Evolutionary conservation across 441 rosid species (phyloP).

Genomic region (Sinapis alba): DNA sequence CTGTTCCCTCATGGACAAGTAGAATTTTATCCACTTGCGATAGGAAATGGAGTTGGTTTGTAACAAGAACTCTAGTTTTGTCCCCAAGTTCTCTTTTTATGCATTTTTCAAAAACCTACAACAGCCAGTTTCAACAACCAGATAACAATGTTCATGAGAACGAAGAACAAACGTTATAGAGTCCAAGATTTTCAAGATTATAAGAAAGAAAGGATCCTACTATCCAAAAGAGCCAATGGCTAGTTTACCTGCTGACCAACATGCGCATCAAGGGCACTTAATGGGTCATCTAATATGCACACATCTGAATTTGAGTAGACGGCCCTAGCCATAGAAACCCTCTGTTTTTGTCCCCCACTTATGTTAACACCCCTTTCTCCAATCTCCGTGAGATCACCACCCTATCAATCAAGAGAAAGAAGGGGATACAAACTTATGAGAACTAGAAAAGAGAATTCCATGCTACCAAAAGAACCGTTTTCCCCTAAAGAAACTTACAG

Average conservation of each 20-base stretch:
- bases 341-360: constrained; percentile 98
- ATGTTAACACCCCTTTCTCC: constrained; percentile 98
- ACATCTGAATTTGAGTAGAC: constrained; percentile 87
- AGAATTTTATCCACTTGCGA: constrained; percentile 91
- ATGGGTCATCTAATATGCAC: constrained; percentile 88
- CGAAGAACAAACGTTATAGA: background rate
- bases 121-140: constrained; percentile 22
- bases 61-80: constrained; percentile 96
- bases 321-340: constrained; percentile 98
- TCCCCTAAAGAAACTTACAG: constrained; percentile 57
- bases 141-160: constrained; percentile 1
- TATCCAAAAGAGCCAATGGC: constrained; percentile 25
- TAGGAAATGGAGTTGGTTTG: constrained; percentile 94
- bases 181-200: background rate
- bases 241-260: constrained; percentile 84
- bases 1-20: constrained; percentile 80
- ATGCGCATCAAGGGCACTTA: constrained; percentile 96
- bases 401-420: constrained; percentile 53
- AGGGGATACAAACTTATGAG: constrained; percentile 28
- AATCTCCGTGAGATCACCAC: constrained; percentile 95
- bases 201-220: background rate
- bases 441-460: background rate
- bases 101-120: constrained; percentile 91
- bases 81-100: constrained; percentile 76
- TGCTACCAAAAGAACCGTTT: constrained; percentile 3